Conservation (phyloP, 176 grass and related monocot genomes). For the Lolium multiflorum region DNA sequence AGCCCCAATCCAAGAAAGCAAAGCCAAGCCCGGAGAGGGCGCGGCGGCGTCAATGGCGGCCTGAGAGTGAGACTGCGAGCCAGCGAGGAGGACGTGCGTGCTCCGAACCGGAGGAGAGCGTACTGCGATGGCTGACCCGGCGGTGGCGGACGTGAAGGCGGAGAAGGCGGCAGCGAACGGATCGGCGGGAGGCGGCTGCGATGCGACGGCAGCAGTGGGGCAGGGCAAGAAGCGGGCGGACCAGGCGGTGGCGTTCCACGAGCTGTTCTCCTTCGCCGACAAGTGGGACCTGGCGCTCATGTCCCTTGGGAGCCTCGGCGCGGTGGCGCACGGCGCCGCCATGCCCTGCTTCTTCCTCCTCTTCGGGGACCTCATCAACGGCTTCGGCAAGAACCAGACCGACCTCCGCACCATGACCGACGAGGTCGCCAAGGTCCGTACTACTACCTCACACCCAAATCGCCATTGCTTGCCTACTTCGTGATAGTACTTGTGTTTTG, state of each 20-base stretch:
- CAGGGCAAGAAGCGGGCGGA: constrained; percentile 79
- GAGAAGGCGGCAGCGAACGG: constrained; percentile 38
- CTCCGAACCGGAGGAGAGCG: background rate
- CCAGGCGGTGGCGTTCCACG: constrained; percentile 82
- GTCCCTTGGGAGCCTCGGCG: constrained; percentile 71
- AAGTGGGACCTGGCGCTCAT: constrained; percentile 82
- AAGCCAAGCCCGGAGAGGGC: constrained; percentile 26
- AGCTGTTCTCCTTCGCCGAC: constrained; percentile 89
- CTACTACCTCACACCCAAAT: no score
- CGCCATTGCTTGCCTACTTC: no score
- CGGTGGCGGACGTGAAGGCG: constrained; percentile 49
- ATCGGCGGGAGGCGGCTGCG: constrained; percentile 31
- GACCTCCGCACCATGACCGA: constrained; percentile 89
- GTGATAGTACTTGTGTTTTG: no score
- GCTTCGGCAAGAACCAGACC: constrained; percentile 95
- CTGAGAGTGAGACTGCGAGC: constrained; percentile 31
- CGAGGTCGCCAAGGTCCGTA: constrained; percentile 92
- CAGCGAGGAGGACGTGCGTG: background rate
- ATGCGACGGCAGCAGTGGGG: constrained; percentile 32
- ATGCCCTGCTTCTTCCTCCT: constrained; percentile 99
- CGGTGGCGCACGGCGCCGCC: constrained; percentile 89
- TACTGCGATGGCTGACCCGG: constrained; percentile 56
- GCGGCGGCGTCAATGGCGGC: constrained; percentile 26
- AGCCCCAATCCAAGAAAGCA: constrained; percentile 32
- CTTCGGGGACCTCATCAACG: constrained; percentile 96